Conservation (phyloP, 2,329 filamentous ascomycete genomes). For the Albophoma yamanashiensis region DNA sequence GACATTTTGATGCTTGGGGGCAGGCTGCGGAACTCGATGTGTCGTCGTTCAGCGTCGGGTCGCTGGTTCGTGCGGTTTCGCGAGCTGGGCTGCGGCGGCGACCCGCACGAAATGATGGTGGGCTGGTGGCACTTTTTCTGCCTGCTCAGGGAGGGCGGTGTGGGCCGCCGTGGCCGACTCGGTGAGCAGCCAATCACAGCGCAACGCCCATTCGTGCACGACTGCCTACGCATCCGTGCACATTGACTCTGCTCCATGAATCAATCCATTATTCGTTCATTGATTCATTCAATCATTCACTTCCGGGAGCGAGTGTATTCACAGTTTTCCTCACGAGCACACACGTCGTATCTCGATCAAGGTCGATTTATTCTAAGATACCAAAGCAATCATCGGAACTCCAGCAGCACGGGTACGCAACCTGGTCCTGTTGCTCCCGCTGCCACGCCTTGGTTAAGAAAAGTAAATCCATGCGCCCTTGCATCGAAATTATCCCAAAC, state of each 20-base stretch:
- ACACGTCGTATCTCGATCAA: constrained; percentile 2
- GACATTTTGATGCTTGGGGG: constrained; percentile 53
- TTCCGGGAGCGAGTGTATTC: too few relatives aligned
- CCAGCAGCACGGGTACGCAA: constrained; percentile 2
- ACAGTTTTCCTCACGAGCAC: neutral
- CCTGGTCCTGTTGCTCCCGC: neutral
- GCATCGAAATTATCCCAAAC: constrained; percentile 3
- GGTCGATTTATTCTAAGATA: constrained; percentile 11
- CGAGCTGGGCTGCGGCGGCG: constrained; percentile 16
- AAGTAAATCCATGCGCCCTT: constrained; percentile 9
- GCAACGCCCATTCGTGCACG: neutral
- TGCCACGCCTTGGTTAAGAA: constrained; percentile 6
- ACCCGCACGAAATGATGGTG: constrained; percentile 16
- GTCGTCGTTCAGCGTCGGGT: constrained; percentile 6
- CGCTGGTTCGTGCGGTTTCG: constrained; percentile 13
- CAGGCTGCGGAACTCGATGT: constrained; percentile 6
- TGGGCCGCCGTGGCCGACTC: constrained; percentile 5
- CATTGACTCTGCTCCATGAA: too few relatives aligned
- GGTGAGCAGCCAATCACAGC: constrained; percentile 6
- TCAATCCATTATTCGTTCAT: too few relatives aligned
- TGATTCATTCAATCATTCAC: too few relatives aligned
- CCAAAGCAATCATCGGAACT: constrained; percentile 8
- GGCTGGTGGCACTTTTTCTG: constrained; percentile 22
- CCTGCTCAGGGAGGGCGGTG: constrained; percentile 20
- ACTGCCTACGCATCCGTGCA: too few relatives aligned